These are phyloP conservation scores for Curvularia hawaiiensis DNA, from an alignment of 2,329 filamentous ascomycete genomes.

Conservation along the genomic window DNA sequence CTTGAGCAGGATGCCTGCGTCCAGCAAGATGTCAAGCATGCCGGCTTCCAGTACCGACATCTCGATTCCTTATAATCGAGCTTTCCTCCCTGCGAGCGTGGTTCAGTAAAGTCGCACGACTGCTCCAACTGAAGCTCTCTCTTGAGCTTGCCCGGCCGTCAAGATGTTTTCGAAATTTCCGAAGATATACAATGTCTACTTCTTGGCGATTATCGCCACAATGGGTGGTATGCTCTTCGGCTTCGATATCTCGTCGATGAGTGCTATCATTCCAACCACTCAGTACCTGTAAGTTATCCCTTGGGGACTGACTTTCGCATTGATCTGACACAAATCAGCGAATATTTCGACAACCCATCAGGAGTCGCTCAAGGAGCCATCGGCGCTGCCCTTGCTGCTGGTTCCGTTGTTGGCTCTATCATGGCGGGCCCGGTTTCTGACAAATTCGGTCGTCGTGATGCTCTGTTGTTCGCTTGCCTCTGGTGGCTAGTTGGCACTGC, in stretches of 20 bases:
- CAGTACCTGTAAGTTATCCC: constrained; percentile 25
- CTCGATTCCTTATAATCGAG: constrained; percentile 17
- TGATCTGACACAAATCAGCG: constrained; percentile 18
- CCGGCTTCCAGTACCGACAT: constrained; percentile 1
- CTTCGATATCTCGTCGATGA: constrained; percentile 80
- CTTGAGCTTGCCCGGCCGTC: constrained; percentile 14
- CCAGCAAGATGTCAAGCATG: constrained; percentile 1
- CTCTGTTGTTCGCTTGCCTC: constrained; percentile 60
- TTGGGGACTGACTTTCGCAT: not conserved
- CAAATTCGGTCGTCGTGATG: constrained; percentile 57
- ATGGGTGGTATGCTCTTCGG: constrained; percentile 75
- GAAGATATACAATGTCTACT: constrained; percentile 63
- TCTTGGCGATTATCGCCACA: constrained; percentile 62
- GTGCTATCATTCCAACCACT: constrained; percentile 44
- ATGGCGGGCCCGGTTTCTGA: constrained; percentile 65
- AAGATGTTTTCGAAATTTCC: constrained; percentile 49
- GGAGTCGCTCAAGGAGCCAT: constrained; percentile 57
- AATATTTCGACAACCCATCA: constrained; percentile 58
- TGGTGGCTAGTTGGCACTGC: constrained; percentile 65
- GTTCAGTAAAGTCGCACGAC: constrained; percentile 7
- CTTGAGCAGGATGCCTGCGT: constrained; percentile 13
- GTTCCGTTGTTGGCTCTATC: constrained; percentile 70
- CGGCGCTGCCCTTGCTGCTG: constrained; percentile 66
- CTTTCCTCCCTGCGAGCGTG: constrained; percentile 1
- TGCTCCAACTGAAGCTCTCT: constrained; percentile 10